Base-by-base conservation (phyloP, 352 stramenopile species). In the Phytophthora sp. region DNA sequence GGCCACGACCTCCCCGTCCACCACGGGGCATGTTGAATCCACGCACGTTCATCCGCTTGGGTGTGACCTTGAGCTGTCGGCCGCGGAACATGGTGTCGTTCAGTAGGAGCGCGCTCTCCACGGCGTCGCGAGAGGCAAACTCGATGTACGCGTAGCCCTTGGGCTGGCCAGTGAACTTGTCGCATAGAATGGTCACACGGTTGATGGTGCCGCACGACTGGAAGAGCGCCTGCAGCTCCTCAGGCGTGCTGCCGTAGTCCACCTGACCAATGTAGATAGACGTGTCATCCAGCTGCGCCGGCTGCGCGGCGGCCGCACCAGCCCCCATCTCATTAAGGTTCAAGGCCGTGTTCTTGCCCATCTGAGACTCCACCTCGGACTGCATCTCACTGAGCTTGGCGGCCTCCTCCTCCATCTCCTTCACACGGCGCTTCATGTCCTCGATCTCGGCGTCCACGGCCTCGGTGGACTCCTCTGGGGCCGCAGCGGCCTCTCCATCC, bases 181-280 rank as follows among this genome's bases (percentile, higher is more conserved):
- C 96, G 73, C 95, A 99, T 20, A 99, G 80, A 66, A 99, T 99
- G 16, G 97, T 99, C 12, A 99, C 93, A 52, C 97, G 89, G 72
- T 99, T 98, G 46, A 99, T 98, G 21, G 89, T 98, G 26, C 96
- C 97, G 71, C 97, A 99, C 7, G 86, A 91, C 69, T 98, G 87
- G 83, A 99, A 99, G 63, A 99, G 92, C 41, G 91, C 83, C 56
- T 99, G 90, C 4, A 99, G 79, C 73, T 99, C 95, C 65, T 99
- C 96, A 0, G 96, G 93, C 20, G 94, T 98, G 38, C 92, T 91
- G 31, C 95, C 93, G 79, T 99, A 99, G 74, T 99, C 95, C 31
- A 99, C 96, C 73, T 99, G 96, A 27, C 95, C 95, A 42, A 99
- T 96, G 78, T 98, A 98, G 53, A 98, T 94, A 66, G 84, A 93